phyloP scores from a whole-genome alignment of 805 yeast species.

The Teunomyces kruisii region DNA sequence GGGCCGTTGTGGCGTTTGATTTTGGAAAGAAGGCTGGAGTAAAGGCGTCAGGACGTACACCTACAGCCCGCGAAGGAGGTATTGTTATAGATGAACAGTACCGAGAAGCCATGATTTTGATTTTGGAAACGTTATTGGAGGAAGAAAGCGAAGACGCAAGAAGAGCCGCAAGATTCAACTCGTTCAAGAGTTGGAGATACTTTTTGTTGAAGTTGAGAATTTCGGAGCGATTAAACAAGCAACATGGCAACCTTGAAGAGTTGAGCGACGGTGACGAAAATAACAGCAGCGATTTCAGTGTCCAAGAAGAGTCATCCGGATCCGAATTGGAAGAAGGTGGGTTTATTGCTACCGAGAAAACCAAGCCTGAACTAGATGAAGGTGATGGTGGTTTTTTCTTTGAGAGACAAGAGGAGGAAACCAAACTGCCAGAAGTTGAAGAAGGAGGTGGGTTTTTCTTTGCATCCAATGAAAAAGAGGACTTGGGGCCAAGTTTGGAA shows the following conservation, averaged over 20 bases:
- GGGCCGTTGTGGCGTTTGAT: slow-evolving; percentile 85
- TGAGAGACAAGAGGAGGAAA: slow-evolving; percentile 5
- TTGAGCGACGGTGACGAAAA: slow-evolving; percentile 8
- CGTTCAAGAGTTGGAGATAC: slow-evolving; percentile 54
- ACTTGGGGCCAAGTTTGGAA: too few relatives aligned
- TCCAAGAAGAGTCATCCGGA: slow-evolving; percentile 10
- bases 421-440: not conserved
- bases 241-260: slow-evolving; percentile 46
- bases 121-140: slow-evolving; percentile 47
- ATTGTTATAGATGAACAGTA: slow-evolving; percentile 67
- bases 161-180: slow-evolving; percentile 45
- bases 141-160: slow-evolving; percentile 49
- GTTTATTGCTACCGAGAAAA: not conserved
- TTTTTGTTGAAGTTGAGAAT: slow-evolving; percentile 52
- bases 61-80: slow-evolving; percentile 71
- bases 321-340: slow-evolving; percentile 6
- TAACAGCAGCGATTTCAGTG: slow-evolving; percentile 20
- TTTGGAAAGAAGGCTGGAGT: slow-evolving; percentile 45
- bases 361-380: not conserved
- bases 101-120: slow-evolving; percentile 57
- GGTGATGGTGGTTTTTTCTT: slow-evolving; percentile 25
- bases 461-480: not conserved
- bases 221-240: slow-evolving; percentile 41
- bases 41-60: slow-evolving; percentile 24
- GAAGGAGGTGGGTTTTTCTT: slow-evolving; percentile 4